A percentile compares a stretch with the other conserved stretches of the same genome.
Conservation (phyloP, 495 filamentous ascomycete genomes). For the Melanomma pulvis-pyrius region DNA sequence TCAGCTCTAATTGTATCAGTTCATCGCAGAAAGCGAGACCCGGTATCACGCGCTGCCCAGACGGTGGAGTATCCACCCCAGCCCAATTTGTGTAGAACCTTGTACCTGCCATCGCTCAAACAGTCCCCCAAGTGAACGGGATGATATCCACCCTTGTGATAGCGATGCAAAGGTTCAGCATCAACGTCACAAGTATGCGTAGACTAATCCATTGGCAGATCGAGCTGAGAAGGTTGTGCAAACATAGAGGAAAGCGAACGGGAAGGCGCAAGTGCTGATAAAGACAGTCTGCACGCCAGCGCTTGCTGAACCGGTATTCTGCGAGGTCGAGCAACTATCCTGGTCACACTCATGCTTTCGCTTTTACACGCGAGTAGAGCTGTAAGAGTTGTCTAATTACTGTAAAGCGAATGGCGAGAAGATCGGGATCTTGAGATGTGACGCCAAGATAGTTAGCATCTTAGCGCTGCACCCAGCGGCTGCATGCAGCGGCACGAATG, state of each 20-base stretch:
- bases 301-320: neutral
- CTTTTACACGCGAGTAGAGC: neutral
- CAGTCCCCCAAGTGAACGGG: constrained; percentile 26
- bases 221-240: neutral
- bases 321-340: neutral
- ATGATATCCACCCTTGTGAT: constrained; percentile 23
- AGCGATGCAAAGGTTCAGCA: neutral
- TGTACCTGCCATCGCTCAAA: constrained; percentile 23
- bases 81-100: constrained; percentile 27
- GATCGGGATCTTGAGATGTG: too few relatives aligned
- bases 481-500: too few relatives aligned
- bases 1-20: neutral
- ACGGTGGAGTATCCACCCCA: constrained; percentile 32
- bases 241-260: neutral
- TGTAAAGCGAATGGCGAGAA: too few relatives aligned
- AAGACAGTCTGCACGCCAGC: neutral
- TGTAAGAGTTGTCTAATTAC: too few relatives aligned
- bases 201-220: neutral
- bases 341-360: neutral
- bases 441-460: too few relatives aligned
- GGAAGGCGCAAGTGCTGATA: neutral
- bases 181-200: neutral
- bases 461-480: too few relatives aligned
- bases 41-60: constrained; percentile 25
- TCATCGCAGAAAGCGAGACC: neutral